Conservation (phyloP, 495 filamentous ascomycete genomes). For the Aspergillus heteromorphus region DNA sequence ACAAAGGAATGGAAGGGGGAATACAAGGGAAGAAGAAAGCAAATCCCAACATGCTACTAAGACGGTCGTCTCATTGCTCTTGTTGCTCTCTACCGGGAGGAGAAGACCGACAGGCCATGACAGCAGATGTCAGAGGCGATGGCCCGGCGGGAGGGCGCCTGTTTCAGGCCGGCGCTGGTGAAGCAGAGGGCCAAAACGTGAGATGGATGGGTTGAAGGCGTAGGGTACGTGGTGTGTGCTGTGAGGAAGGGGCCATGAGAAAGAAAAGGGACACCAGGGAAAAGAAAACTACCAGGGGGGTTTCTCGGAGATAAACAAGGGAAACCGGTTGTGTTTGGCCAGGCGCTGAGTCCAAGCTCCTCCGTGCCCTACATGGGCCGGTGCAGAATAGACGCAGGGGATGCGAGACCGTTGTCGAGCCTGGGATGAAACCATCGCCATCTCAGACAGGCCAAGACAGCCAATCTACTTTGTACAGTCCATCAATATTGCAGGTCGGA, state of each 20-base stretch:
- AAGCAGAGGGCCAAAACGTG: slow-evolving; percentile 9
- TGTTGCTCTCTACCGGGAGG: not conserved
- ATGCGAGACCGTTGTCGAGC: not conserved
- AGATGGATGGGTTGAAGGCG: no score
- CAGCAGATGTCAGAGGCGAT: slow-evolving; percentile 11
- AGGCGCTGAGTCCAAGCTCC: not conserved
- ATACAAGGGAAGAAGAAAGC: not conserved
- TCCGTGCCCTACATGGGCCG: no score
- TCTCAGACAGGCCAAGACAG: slow-evolving; percentile 2
- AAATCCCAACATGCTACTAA: slow-evolving; percentile 1
- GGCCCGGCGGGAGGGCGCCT: not conserved
- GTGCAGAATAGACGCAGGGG: slow-evolving; percentile 6
- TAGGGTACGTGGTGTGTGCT: not conserved
- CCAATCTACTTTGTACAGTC: slow-evolving; percentile 7
- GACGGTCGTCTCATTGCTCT: slow-evolving; percentile 1
- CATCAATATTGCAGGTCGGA: slow-evolving; percentile 2
- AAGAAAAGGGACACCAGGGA: not conserved
- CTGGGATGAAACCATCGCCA: slow-evolving; percentile 2
- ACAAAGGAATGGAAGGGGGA: not conserved
- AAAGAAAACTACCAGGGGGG: not conserved
- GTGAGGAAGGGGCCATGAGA: not conserved
- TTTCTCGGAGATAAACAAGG: not conserved
- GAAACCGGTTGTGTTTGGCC: not conserved
- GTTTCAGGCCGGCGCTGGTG: slow-evolving; percentile 17
- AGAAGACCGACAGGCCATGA: slow-evolving; percentile 11